Evolutionary conservation across 2,329 filamentous ascomycete species (phyloP).

Genomic region (Blumeria hordei): DNA sequence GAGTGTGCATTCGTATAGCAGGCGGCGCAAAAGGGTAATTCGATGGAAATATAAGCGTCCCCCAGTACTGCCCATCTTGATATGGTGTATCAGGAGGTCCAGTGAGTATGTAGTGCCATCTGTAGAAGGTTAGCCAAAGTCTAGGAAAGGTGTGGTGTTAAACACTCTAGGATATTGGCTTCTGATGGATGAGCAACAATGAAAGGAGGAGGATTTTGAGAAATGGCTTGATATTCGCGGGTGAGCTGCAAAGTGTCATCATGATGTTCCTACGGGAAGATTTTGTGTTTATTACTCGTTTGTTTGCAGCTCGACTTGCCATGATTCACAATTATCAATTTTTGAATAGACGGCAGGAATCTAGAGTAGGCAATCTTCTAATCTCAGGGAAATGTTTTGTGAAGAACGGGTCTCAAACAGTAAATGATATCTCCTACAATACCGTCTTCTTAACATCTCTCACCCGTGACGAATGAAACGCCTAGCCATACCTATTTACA

Average conservation of each 20-base stretch:
- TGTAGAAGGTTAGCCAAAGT: conserved; percentile 13
- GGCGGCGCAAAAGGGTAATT: conserved; percentile 96
- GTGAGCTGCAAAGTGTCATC: conserved; percentile 22
- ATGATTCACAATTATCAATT: conserved; percentile 19
- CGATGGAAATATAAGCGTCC: conserved; percentile 78
- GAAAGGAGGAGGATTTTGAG: conserved; percentile 63
- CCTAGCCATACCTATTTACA: too few relatives aligned
- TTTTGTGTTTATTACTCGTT: conserved; percentile 28
- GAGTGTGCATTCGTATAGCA: conserved; percentile 97
- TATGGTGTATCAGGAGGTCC: conserved; percentile 89
- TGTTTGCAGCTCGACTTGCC: conserved; percentile 49
- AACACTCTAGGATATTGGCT: conserved; percentile 69
- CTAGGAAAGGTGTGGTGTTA: conserved; percentile 5
- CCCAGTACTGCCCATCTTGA: conserved; percentile 91
- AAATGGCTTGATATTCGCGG: conserved; percentile 38
- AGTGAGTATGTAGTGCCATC: conserved; percentile 89
- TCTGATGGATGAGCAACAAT: conserved; percentile 79
- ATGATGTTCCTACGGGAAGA: background rate
- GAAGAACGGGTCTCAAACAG: too few relatives aligned
- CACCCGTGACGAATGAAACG: too few relatives aligned
- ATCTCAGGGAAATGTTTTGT: too few relatives aligned
- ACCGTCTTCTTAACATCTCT: too few relatives aligned
- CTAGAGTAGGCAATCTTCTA: too few relatives aligned
- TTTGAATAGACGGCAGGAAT: too few relatives aligned
- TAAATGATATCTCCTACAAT: too few relatives aligned